phyloP scores from a whole-genome alignment of 345 rosid genomes.

The Rhodamnia rubescens region DNA sequence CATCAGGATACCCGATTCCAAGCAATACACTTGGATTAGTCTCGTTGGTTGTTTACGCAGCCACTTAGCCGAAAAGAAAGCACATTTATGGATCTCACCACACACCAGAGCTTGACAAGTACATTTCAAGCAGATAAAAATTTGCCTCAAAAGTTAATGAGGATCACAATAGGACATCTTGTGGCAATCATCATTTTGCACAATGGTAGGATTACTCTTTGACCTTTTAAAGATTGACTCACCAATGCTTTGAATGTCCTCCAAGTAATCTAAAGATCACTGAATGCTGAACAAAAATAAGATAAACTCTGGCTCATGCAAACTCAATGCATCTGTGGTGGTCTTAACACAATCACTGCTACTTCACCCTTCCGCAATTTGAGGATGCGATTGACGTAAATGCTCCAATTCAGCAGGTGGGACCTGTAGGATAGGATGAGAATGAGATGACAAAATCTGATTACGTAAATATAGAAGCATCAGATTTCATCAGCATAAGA shows the following conservation, averaged over 20 bases:
- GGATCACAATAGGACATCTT: not conserved
- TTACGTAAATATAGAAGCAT: not conserved
- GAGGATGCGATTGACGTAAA: conserved; percentile 60
- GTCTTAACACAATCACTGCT: not conserved
- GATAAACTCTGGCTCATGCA: not conserved
- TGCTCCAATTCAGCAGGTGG: conserved; percentile 93
- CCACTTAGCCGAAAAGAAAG: not conserved
- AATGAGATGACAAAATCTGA: not conserved
- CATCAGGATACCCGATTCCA: conserved; percentile 63
- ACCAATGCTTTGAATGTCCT: not conserved
- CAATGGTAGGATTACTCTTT: not conserved
- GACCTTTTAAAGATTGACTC: not conserved
- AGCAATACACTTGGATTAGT: not conserved
- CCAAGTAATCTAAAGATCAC: not conserved
- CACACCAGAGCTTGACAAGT: too few relatives aligned
- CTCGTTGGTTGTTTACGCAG: not conserved
- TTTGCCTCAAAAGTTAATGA: too few relatives aligned
- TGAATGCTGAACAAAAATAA: not conserved
- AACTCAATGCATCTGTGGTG: not conserved
- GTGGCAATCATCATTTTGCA: not conserved
- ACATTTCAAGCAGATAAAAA: too few relatives aligned
- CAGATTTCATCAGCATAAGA: not conserved
- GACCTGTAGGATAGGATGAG: conserved; percentile 32
- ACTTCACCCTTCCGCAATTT: conserved; percentile 68
- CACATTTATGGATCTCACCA: too few relatives aligned